These are phyloP conservation scores for Pistacia vera DNA, from an alignment of 345 rosid genomes.

Conservation along the genomic window DNA sequence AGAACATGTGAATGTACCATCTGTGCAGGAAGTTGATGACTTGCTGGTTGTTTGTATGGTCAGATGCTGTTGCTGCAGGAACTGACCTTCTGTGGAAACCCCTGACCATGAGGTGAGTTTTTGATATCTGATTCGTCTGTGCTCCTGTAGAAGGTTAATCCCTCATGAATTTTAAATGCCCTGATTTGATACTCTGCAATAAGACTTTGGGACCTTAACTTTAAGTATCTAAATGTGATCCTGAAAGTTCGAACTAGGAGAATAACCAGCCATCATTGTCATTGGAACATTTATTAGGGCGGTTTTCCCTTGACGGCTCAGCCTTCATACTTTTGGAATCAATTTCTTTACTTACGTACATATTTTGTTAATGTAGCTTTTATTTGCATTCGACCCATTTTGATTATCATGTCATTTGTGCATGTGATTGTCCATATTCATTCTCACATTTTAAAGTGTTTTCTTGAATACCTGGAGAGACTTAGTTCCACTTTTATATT, in stretches of 20 bases:
- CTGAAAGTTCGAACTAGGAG: neutral
- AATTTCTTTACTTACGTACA: too few relatives aligned
- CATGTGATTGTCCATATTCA: too few relatives aligned
- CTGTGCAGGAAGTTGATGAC: slow-evolving; percentile 76
- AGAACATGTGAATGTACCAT: slow-evolving; percentile 59
- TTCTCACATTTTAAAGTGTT: too few relatives aligned
- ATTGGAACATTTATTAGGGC: neutral
- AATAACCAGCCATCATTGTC: neutral
- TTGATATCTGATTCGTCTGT: neutral
- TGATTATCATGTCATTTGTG: too few relatives aligned
- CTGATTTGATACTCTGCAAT: neutral
- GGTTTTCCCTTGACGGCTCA: neutral
- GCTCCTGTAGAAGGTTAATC: neutral
- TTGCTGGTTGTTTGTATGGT: slow-evolving; percentile 74
- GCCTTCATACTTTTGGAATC: too few relatives aligned
- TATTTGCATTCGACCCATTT: too few relatives aligned
- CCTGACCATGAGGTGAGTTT: slow-evolving; percentile 79
- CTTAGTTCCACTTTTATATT: too few relatives aligned
- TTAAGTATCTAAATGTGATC: neutral
- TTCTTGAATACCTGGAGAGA: too few relatives aligned
- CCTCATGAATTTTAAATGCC: neutral
- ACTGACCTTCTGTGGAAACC: slow-evolving; percentile 93
- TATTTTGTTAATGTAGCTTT: too few relatives aligned
- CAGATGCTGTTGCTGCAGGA: slow-evolving; percentile 93
- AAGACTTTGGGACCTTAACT: neutral